Evolutionary conservation across 768 basidiomycete genomes (phyloP).

Genomic region (Trametopsis cervina): DNA sequence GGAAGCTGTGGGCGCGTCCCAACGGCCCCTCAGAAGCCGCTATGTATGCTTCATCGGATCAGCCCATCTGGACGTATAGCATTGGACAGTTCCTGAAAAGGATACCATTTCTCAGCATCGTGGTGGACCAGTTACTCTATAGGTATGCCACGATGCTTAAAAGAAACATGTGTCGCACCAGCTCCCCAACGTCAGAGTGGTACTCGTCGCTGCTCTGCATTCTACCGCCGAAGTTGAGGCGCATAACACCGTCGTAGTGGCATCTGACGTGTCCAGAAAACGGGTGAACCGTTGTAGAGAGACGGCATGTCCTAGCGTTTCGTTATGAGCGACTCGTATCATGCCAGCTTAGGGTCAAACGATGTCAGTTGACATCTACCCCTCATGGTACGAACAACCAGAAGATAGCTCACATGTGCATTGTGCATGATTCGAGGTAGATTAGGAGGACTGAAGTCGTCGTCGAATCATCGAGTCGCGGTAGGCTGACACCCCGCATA

Average conservation of each 20-base stretch:
- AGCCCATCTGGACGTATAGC: neutral
- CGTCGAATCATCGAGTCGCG: no score
- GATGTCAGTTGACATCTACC: constrained; percentile 11
- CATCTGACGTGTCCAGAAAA: neutral
- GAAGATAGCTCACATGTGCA: neutral
- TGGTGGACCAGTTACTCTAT: neutral
- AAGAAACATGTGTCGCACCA: constrained; percentile 32
- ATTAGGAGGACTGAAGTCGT: no score
- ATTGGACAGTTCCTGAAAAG: neutral
- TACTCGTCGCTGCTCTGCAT: constrained; percentile 40
- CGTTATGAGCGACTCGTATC: neutral
- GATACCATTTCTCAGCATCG: neutral
- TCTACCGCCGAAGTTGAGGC: neutral
- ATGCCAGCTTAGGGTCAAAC: no score
- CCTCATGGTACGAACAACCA: neutral
- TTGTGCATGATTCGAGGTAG: no score
- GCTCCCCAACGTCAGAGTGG: constrained; percentile 14
- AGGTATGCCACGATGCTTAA: constrained; percentile 29
- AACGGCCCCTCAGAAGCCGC: neutral
- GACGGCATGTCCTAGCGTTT: neutral
- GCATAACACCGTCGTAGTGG: neutral
- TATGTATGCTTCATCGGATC: neutral
- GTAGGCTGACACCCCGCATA: no score
- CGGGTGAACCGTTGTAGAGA: neutral
- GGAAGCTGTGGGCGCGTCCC: neutral